A percentile compares a stretch with the other conserved stretches of the same genome.
phyloP scores from a whole-genome alignment of 2,329 filamentous ascomycete genomes.

The Trichoderma afroharzianum region DNA sequence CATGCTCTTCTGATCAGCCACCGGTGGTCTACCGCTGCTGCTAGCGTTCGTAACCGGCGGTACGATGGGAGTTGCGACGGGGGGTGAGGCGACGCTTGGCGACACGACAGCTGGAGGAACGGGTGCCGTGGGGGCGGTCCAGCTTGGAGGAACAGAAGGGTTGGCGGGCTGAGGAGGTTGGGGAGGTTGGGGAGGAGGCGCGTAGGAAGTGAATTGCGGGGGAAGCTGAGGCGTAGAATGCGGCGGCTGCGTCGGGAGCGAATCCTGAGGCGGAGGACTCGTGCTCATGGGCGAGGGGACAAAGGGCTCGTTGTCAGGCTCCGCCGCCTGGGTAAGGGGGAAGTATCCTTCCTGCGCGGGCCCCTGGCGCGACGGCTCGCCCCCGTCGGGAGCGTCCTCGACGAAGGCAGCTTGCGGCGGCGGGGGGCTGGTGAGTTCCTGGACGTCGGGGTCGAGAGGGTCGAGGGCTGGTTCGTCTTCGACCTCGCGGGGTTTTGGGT shows the following conservation, averaged over 20 bases:
- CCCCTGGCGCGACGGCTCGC: conserved; percentile 28
- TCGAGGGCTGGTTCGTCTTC: conserved; percentile 30
- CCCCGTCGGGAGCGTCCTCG: conserved; percentile 52
- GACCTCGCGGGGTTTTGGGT: conserved; percentile 59
- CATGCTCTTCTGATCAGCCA: conserved; percentile 54
- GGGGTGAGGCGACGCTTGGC: neutral
- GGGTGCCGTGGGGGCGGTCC: neutral
- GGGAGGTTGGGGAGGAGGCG: conserved; percentile 13
- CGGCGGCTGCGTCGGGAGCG: conserved; percentile 25
- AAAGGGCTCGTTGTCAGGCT: conserved; percentile 27
- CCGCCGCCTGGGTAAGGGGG: conserved; percentile 22
- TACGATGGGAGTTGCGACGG: conserved; percentile 15
- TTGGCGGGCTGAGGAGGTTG: conserved; percentile 19
- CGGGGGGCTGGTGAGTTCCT: conserved; percentile 38
- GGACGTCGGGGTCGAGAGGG: conserved; percentile 31
- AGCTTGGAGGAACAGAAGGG: conserved; percentile 18
- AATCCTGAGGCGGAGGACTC: conserved; percentile 22
- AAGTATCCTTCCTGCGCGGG: conserved; percentile 34
- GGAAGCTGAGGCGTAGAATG: conserved; percentile 22
- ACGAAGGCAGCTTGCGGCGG: conserved; percentile 42
- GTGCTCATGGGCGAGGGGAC: conserved; percentile 35
- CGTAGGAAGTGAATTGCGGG: conserved; percentile 24
- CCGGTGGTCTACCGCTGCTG: neutral
- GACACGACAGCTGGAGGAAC: conserved; percentile 24
- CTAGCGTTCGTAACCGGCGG: conserved; percentile 14